Conservation (phyloP, 2,329 filamentous ascomycete species). For the Talaromyces sp. region DNA sequence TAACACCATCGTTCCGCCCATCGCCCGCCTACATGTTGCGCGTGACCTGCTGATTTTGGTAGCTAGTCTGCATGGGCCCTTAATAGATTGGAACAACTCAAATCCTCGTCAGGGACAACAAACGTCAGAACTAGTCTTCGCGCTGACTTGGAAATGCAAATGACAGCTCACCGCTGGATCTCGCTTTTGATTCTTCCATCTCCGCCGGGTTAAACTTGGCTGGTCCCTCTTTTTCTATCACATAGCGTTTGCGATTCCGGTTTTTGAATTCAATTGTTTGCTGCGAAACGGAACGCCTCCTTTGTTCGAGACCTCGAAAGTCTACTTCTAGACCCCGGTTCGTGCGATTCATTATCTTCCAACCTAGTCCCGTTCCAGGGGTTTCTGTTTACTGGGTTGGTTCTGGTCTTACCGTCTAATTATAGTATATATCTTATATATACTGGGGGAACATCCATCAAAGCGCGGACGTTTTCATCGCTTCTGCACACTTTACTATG, state of each 20-base stretch:
- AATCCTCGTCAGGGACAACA: neutral
- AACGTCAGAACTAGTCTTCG: neutral
- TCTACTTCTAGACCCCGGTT: constrained; percentile 5
- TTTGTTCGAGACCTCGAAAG: constrained; percentile 5
- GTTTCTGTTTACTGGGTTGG: neutral
- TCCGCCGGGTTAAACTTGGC: constrained; percentile 11
- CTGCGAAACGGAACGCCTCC: constrained; percentile 8
- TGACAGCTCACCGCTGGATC: constrained; percentile 14
- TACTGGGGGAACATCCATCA: neutral
- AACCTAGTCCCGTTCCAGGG: neutral
- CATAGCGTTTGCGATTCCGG: neutral
- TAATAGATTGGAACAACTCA: constrained; percentile 2
- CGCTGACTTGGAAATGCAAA: constrained; percentile 10
- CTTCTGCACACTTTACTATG: constrained; percentile 1
- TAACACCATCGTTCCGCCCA: constrained; percentile 15
- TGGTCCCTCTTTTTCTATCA: neutral
- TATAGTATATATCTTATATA: constrained; percentile 7
- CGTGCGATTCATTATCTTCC: neutral
- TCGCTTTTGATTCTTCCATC: constrained; percentile 4
- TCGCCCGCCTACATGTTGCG: constrained; percentile 9
- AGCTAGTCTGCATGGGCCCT: constrained; percentile 1
- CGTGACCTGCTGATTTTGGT: constrained; percentile 19
- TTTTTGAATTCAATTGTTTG: neutral
- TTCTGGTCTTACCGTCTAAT: neutral
- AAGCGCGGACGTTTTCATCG: neutral